phyloP scores from a whole-genome alignment of 2,329 filamentous ascomycete species.

The Ceratocystis alfenasii region DNA sequence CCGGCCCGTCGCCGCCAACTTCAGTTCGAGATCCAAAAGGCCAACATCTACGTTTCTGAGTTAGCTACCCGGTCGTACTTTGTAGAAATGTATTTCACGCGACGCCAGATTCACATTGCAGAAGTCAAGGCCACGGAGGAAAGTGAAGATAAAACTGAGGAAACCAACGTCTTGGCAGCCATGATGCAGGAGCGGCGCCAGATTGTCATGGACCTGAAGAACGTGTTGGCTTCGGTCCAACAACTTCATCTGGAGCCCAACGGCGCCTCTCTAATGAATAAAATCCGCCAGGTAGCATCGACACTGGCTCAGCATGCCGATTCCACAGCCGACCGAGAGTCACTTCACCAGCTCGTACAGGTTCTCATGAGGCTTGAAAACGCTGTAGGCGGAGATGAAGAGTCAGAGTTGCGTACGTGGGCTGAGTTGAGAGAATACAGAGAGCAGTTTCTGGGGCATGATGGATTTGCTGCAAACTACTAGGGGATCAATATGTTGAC shows the following conservation, averaged over 20 bases:
- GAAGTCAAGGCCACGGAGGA: slow-evolving; percentile 30
- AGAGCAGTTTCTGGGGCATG: slow-evolving; percentile 21
- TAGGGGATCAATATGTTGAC: not conserved
- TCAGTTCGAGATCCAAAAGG: slow-evolving; percentile 83
- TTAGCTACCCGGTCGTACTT: slow-evolving; percentile 72
- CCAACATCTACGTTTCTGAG: slow-evolving; percentile 75
- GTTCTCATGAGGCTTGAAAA: slow-evolving; percentile 19
- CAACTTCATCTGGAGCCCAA: slow-evolving; percentile 76
- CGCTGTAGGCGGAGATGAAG: slow-evolving; percentile 19
- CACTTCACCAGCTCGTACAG: slow-evolving; percentile 18
- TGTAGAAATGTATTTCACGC: slow-evolving; percentile 72
- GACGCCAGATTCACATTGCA: slow-evolving; percentile 51
- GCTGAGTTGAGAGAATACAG: slow-evolving; percentile 19
- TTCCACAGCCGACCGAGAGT: slow-evolving; percentile 12
- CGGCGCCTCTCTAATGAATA: slow-evolving; percentile 56
- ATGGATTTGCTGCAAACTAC: slow-evolving; percentile 21
- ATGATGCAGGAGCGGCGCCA: slow-evolving; percentile 66
- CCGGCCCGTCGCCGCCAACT: slow-evolving; percentile 43
- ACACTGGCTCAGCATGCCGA: slow-evolving; percentile 51
- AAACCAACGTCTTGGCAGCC: slow-evolving; percentile 43
- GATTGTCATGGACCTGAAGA: slow-evolving; percentile 69
- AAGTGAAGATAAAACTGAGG: slow-evolving; percentile 31
- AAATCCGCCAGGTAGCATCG: slow-evolving; percentile 73
- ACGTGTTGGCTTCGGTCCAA: slow-evolving; percentile 63
- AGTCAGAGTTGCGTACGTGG: slow-evolving; percentile 20